Base-by-base conservation (phyloP, 2,329 filamentous ascomycete genomes). In the Fusarium avenaceum region DNA sequence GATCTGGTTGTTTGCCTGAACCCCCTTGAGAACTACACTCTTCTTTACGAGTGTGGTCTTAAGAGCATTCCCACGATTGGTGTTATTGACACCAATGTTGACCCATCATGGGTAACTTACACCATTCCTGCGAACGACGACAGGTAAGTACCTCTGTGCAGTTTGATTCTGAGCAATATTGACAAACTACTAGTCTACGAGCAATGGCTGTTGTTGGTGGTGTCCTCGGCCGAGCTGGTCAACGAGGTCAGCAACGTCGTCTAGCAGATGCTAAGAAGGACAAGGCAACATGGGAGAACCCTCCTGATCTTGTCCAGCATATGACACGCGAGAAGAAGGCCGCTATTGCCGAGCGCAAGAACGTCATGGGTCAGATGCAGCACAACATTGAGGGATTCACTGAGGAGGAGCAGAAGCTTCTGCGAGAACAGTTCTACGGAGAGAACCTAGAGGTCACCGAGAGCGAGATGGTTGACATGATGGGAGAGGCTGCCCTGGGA, bases 91-190 rank as follows among this genome's bases (percentile, higher is more conserved):
- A 98, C 96, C 1, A 92, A 99, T 79, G 90, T 90, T 4, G 92
- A 98, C 79, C 93, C 96, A 1, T 93, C 93, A 1, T 95, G 92
- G 88, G 94, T 98, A 50, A 98, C 96, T 6, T 99, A 99, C 77
- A 92, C 92, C 15, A 97, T 99, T 72, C 96, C 96, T 3, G 93
- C 93, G 50, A 99, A 99, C 78, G 96, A 99, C 76, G 96, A 99
- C 84, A 94, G 90, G 91, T 93, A 78, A 76, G 84, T 77, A 45
- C 38, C 7, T 15, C 20, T 11, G 35, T 8, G 40, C 24, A 28
- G 17, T 19, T 38, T 28, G 6, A 17, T 11, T 14, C 11, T 26
- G 28, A 30, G 28, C 11, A 26, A 54, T 48, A 43, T 76, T 81
- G 70, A 79, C 57, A 32, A 13, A 20, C 38, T 2, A 35, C 2